phyloP scores from a whole-genome alignment of 163 green algal species.

The Volvox carteri region DNA sequence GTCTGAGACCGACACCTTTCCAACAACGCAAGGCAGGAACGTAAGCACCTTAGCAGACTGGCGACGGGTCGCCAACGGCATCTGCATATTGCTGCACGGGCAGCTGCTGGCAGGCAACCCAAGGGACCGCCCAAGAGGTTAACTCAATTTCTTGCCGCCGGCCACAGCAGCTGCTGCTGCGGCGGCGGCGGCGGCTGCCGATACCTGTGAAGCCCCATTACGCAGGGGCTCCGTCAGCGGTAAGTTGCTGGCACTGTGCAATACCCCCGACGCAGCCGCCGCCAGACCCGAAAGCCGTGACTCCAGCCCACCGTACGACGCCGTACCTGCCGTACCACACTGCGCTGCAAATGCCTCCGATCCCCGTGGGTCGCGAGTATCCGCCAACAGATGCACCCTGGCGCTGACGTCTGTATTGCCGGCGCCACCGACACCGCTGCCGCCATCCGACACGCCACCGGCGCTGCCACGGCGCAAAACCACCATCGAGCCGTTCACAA shows the following conservation, averaged over 20 bases:
- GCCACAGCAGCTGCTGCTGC: not conserved
- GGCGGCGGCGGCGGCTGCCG: not conserved
- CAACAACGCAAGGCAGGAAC: too few species aligned
- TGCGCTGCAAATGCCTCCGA: not conserved
- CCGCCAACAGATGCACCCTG: constrained; percentile 14
- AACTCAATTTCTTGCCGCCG: constrained; percentile 40
- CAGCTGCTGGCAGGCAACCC: too few species aligned
- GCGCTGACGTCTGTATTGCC: not conserved
- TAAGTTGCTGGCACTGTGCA: not conserved
- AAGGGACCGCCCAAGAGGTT: not conserved
- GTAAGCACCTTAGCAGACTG: too few species aligned
- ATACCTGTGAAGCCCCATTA: not conserved
- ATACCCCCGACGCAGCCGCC: not conserved
- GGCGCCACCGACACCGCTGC: not conserved
- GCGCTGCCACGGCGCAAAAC: not conserved
- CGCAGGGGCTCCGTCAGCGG: not conserved
- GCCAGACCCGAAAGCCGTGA: not conserved
- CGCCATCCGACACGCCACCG: too few species aligned
- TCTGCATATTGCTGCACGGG: too few species aligned
- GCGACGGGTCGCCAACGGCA: too few species aligned
- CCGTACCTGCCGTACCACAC: not conserved
- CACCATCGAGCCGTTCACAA: not conserved
- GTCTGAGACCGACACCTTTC: too few species aligned
- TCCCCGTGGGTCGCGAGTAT: not conserved
- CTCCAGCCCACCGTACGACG: constrained; percentile 5